Evolutionary conservation across 2,329 filamentous ascomycete species (phyloP), one percentile per base, ranked within the genome.

Genomic region (Hymenoscyphus fructigenus): DNA sequence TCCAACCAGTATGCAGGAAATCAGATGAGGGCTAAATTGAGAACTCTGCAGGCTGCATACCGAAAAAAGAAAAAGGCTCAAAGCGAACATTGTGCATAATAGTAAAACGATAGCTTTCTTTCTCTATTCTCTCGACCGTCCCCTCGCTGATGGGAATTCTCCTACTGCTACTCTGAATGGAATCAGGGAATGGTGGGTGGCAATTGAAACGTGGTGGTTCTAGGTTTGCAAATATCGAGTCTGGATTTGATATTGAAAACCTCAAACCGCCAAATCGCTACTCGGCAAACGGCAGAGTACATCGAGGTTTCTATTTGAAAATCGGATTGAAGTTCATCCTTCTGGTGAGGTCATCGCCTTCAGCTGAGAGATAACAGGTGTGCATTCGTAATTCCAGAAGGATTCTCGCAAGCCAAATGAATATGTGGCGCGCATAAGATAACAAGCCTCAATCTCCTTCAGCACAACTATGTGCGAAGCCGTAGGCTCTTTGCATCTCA

Each of bases 11-110:
- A 23, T 23, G 47, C 20, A 23, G 12, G 47, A 53, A 23, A 23
- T 32, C 26, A 57, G 61, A 59, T 34, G 7, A 4, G 36, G 36
- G 36, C 26, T 44, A n/a, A 55, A 41, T n/a, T 41, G 60, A 38
- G 34, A 14, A 38, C 26, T 12, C 12, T 29, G n/a, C 38, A 47
- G 44, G 41, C 26, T 32, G 41, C 17, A 36, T 26, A 23, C 12
- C 7, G 47, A 26, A 53, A 23, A 63, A 26, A 23, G 15, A 34
- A 57, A 60, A 63, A 63, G 32, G 61, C 61, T 60, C 57, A 63
- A 55, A 63, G 61, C 44, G 53, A 57, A 34, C 56, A 59, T 59
- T 55, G 29, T 63, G 60, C 47, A 23, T 57, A 36, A 62, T 26
- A 57, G 44, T 38, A 50, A 29, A 53, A 53, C 20, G 47, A 53